Evolutionary conservation across 179 eudicot species (phyloP).

Genomic region (Spinacia oleracea): DNA sequence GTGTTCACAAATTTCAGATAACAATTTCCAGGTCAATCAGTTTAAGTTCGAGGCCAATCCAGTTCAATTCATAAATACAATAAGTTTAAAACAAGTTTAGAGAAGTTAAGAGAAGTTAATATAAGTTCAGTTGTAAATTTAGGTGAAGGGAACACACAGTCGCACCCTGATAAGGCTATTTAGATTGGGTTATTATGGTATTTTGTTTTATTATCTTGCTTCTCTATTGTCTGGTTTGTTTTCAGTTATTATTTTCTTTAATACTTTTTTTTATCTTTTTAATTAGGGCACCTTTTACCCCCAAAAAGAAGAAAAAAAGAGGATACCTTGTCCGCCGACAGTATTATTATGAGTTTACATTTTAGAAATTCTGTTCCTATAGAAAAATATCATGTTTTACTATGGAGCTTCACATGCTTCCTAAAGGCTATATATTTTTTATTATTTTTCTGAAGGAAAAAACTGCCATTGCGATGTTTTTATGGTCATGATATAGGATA

Average conservation of each 20-base stretch:
- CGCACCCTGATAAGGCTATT: background rate
- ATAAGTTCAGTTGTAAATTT: background rate
- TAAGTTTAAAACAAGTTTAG: background rate
- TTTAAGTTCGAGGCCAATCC: too few species aligned
- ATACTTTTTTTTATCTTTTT: background rate
- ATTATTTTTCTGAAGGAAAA: background rate
- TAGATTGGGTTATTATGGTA: slow-evolving; percentile 1
- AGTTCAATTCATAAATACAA: too few species aligned
- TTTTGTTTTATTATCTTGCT: background rate
- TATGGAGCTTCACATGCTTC: background rate
- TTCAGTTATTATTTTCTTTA: background rate
- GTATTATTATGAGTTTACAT: slow-evolving; percentile 11
- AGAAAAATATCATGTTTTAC: background rate
- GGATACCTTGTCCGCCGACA: background rate
- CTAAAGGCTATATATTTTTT: too few species aligned
- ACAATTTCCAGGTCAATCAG: too few species aligned
- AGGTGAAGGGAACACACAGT: background rate
- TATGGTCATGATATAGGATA: background rate
- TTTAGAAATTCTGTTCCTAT: background rate
- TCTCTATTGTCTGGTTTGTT: background rate
- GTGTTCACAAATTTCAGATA: background rate
- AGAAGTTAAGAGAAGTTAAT: background rate
- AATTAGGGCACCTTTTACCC: background rate
- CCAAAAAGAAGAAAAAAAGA: background rate
- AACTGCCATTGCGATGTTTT: background rate